Base-by-base conservation (phyloP, 768 basidiomycete genomes). In the Amanita polypyramis region DNA sequence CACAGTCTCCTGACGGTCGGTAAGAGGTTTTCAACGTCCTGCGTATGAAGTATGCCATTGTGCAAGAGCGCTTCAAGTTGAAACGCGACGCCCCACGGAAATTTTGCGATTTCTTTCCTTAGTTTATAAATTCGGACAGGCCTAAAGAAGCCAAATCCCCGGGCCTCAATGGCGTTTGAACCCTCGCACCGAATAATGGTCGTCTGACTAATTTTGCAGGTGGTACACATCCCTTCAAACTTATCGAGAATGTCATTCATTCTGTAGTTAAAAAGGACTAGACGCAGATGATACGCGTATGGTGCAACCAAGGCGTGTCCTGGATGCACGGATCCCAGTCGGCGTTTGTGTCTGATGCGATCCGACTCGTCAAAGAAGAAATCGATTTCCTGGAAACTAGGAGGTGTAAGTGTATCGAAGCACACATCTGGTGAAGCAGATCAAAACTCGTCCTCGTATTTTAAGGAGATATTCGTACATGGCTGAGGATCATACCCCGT, bases 1-100 rank as follows among this genome's bases (percentile, higher is more conserved):
- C 67, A 65, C 9, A 85, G 60, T 0, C 58, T 48, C 19, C 68
- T 63, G 35, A 87, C 66, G 3, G 57, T 59, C 1, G 69, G 66
- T 14, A 70, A 60, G 33, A 87, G 63, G 4, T 62, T 55, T 3
- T 62, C 57, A 1, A 91, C 37, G 29, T 87, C 82, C 6, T 63
- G 62, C 0, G 85, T 79, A 50, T 79, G 76, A 17, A 90, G 66
- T 15, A 76, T 61, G 0, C 75, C 74, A 51, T 82, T 85, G 19
- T 68, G 76, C 4, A 91, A 60, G 9, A 88, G 65, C 0, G 78
- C 74, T 59, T 86, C 86, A 23, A 89, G 64, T 60, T 92, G 89
- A 58, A 89, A 92, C 0, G 80, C 82, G 27, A 87, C 70, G 3
- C 66, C 62, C 83, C 84, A 90, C 11, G 73, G 67, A 39, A 81